Conservation (phyloP, 2,329 filamentous ascomycete species). For the Sporothrix brasiliensis region DNA sequence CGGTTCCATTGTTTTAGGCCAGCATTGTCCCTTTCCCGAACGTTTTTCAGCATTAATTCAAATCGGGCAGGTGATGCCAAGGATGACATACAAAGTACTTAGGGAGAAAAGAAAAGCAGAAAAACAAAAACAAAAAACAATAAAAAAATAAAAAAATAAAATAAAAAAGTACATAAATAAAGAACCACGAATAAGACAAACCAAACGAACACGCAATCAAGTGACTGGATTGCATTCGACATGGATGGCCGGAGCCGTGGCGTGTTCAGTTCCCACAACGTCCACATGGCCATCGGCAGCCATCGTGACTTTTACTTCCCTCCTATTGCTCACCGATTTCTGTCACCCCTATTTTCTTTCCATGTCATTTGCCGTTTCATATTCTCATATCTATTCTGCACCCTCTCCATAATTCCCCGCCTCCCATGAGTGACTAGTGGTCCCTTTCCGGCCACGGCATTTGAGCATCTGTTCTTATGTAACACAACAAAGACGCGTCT, state of each 20-base stretch:
- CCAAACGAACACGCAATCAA: constrained; percentile 12
- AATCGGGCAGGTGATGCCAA: constrained; percentile 29
- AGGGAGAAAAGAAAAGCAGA: neutral
- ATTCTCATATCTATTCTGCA: neutral
- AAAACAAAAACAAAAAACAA: neutral
- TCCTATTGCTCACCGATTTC: neutral
- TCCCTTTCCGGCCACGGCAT: neutral
- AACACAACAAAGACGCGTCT: constrained; percentile 7
- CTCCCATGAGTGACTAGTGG: neutral
- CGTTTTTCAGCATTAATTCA: constrained; percentile 16
- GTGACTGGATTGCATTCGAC: constrained; percentile 19
- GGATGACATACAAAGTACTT: neutral
- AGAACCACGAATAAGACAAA: neutral
- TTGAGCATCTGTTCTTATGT: neutral
- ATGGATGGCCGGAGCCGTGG: neutral
- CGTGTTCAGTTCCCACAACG: neutral
- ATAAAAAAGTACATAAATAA: neutral
- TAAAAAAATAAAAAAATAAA: neutral
- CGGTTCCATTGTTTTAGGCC: constrained; percentile 1
- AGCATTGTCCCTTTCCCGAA: neutral
- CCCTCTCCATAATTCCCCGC: neutral
- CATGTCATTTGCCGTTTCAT: neutral
- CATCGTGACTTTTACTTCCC: constrained; percentile 19
- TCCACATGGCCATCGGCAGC: neutral
- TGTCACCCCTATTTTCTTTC: neutral